Conservation (phyloP, 805 yeast genomes). For the Priceomyces carsonii region DNA sequence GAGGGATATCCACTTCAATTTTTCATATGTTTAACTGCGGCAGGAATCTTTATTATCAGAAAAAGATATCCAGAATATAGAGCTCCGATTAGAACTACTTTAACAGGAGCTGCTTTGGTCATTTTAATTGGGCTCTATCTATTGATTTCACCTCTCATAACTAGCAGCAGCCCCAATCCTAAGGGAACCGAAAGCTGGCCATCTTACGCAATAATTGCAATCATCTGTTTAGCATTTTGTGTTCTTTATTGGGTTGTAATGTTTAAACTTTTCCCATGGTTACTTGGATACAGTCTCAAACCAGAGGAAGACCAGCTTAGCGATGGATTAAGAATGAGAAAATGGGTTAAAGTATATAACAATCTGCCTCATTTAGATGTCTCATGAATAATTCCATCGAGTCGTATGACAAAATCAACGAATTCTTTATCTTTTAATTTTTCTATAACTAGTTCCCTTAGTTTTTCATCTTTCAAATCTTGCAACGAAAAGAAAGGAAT, state of each 20-base stretch:
- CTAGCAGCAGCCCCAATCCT: conserved; percentile 39
- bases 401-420: conserved; percentile 13
- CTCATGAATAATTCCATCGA: conserved; percentile 16
- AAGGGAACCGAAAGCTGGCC: conserved; percentile 44
- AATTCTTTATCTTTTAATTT: conserved; percentile 15
- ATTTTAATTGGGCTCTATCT: conserved; percentile 49
- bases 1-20: conserved; percentile 54
- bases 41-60: conserved; percentile 59
- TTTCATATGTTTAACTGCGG: conserved; percentile 51
- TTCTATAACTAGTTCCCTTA: conserved; percentile 7
- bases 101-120: conserved; percentile 48
- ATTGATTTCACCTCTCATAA: conserved; percentile 49
- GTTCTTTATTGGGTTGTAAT: conserved; percentile 55
- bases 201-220: conserved; percentile 49
- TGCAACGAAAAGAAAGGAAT: conserved; percentile 2
- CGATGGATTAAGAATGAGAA: conserved; percentile 60
- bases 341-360: conserved; percentile 41
- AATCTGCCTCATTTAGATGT: not conserved
- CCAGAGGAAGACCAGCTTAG: conserved; percentile 41
- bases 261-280: conserved; percentile 50
- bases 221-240: conserved; percentile 44
- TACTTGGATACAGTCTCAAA: conserved; percentile 46
- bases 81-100: conserved; percentile 54
- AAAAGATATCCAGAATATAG: conserved; percentile 45
- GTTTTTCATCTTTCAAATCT: conserved; percentile 10